Percentiles rank a stretch among this genome's conserved stretches.
These are phyloP conservation scores for Panicum virgatum DNA, from an alignment of 202 grass and related monocot species.

Conservation along the genomic window DNA sequence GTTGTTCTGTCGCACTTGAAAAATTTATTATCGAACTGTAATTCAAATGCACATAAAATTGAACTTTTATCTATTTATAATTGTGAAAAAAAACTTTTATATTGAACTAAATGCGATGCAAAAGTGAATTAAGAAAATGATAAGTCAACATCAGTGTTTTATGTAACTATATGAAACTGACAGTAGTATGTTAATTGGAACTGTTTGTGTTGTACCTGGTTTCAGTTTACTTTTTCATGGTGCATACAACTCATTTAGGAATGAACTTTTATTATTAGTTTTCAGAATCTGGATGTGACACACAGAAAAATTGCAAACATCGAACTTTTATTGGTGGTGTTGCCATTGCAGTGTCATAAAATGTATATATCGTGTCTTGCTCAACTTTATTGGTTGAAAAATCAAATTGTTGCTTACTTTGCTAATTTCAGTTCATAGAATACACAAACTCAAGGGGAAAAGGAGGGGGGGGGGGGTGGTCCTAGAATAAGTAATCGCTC, in stretches of 20 bases:
- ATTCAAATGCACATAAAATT: background rate
- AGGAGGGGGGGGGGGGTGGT: no score
- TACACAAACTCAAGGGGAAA: background rate
- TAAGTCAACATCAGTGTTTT: background rate
- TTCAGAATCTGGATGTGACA: background rate
- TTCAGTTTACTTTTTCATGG: background rate
- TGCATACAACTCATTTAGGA: background rate
- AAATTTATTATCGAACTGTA: background rate
- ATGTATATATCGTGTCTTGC: background rate
- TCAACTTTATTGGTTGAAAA: background rate
- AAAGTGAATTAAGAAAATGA: constrained; percentile 9
- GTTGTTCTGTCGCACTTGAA: constrained; percentile 36
- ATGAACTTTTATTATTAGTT: background rate
- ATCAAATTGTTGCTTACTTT: background rate
- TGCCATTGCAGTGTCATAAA: constrained; percentile 8
- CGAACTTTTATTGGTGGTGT: background rate
- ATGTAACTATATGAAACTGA: background rate
- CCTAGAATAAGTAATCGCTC: background rate
- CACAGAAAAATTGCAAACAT: background rate
- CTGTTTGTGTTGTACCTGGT: background rate
- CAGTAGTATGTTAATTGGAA: background rate
- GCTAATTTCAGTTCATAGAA: constrained; percentile 5
- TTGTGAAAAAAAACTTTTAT: background rate
- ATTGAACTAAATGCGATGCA: background rate
- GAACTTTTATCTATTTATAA: constrained; percentile 19